phyloP scores from a whole-genome alignment of 129 eudicot genomes.

The Arctium minus region DNA sequence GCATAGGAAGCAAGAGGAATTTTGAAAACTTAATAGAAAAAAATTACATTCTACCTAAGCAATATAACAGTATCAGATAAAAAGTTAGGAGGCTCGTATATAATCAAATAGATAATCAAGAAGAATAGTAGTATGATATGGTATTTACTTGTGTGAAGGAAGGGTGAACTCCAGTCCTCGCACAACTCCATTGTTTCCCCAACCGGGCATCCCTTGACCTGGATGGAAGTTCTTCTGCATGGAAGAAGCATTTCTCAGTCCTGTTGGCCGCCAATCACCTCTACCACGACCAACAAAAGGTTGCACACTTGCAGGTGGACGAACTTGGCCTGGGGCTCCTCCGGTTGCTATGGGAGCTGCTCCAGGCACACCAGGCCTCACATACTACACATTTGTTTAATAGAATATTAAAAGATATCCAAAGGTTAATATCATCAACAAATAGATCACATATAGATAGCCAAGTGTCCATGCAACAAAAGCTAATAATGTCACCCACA shows the following conservation, averaged over 20 bases:
- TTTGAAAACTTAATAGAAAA: neutral
- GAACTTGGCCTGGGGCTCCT: conserved; percentile 68
- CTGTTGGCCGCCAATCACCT: conserved; percentile 94
- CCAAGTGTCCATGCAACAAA: neutral
- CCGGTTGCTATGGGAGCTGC: conserved; percentile 59
- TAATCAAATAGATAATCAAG: neutral
- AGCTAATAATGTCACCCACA: neutral
- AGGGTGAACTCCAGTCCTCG: conserved; percentile 96
- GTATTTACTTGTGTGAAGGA: conserved; percentile 90
- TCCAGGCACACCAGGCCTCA: conserved; percentile 98
- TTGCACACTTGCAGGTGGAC: conserved; percentile 59
- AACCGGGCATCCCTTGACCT: conserved; percentile 62
- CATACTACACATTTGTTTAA: conserved; percentile 63
- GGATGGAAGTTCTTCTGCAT: conserved; percentile 76
- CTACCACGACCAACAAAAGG: conserved; percentile 83
- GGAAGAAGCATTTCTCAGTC: conserved; percentile 45
- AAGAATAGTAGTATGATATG: neutral
- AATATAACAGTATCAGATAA: neutral
- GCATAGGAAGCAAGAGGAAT: neutral
- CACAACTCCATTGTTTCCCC: conserved; percentile 73
- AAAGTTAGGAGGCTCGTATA: neutral
- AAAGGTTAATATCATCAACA: neutral
- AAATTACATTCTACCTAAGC: neutral
- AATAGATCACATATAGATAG: neutral
- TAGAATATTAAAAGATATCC: conserved; percentile 7